These are phyloP conservation scores for Setaria viridis DNA, from an alignment of 202 grass and related monocot species.

Conservation along the genomic window DNA sequence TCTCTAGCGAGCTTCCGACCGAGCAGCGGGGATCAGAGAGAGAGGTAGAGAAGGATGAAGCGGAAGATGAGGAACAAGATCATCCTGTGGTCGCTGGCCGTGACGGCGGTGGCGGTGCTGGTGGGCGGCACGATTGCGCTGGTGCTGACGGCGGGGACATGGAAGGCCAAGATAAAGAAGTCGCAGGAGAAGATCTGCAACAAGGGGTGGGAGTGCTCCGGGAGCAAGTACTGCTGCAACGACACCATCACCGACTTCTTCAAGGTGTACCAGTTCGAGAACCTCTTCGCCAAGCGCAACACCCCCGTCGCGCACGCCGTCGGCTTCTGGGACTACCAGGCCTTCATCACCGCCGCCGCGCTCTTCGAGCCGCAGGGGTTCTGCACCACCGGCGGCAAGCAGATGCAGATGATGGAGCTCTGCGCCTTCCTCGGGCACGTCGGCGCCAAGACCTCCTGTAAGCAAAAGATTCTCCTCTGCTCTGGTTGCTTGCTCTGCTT, in stretches of 20 bases:
- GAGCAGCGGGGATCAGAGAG: neutral
- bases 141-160: constrained; percentile 56
- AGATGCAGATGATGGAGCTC: constrained; percentile 90
- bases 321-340: constrained; percentile 83
- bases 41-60: constrained; percentile 35
- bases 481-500: neutral
- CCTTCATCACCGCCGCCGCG: constrained; percentile 71
- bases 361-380: constrained; percentile 71
- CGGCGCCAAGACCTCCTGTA: constrained; percentile 76
- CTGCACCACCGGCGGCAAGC: constrained; percentile 81
- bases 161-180: constrained; percentile 54
- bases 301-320: constrained; percentile 66
- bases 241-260: constrained; percentile 81
- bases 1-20: neutral
- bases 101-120: constrained; percentile 48
- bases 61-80: constrained; percentile 51
- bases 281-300: constrained; percentile 93
- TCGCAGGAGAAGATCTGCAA: constrained; percentile 67
- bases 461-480: neutral
- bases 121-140: constrained; percentile 50
- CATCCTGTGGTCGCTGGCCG: constrained; percentile 37
- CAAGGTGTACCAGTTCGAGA: constrained; percentile 94
- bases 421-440: constrained; percentile 85
- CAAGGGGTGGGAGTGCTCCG: constrained; percentile 80
- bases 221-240: constrained; percentile 87